Percentiles rank a stretch among this genome's conserved stretches.
Evolutionary conservation across 1,284 basidiomycete genomes (phyloP).

Genomic region (Hortiboletus rubellus): DNA sequence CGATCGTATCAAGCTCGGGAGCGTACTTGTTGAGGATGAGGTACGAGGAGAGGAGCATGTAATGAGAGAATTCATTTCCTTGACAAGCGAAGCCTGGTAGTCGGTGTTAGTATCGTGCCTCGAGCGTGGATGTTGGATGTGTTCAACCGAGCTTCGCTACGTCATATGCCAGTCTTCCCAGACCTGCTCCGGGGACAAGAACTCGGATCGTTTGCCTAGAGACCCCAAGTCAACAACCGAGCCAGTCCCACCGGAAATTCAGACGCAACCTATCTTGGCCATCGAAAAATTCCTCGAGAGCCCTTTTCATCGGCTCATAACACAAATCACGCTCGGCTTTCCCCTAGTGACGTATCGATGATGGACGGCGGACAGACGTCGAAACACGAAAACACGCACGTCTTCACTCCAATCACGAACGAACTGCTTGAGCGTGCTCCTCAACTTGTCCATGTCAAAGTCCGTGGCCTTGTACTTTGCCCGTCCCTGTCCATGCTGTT

Average conservation of each 20-base stretch:
- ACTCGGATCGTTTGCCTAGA: slow-evolving; percentile 62
- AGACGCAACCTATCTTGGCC: slow-evolving; percentile 53
- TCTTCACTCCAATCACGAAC: slow-evolving; percentile 89
- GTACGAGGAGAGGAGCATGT: slow-evolving; percentile 86
- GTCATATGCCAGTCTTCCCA: slow-evolving; percentile 85
- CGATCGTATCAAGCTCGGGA: background rate
- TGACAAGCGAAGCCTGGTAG: slow-evolving; percentile 77
- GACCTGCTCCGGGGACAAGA: slow-evolving; percentile 85
- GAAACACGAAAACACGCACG: slow-evolving; percentile 42
- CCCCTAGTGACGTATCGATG: slow-evolving; percentile 49
- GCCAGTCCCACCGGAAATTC: background rate
- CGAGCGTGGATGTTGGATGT: background rate
- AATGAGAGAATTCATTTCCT: slow-evolving; percentile 93
- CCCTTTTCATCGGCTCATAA: slow-evolving; percentile 79
- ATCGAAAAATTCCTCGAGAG: slow-evolving; percentile 65
- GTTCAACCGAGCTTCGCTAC: slow-evolving; percentile 74
- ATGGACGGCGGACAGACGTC: background rate
- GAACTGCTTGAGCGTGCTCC: slow-evolving; percentile 88
- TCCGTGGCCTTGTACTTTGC: slow-evolving; percentile 54
- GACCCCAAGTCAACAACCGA: slow-evolving; percentile 1
- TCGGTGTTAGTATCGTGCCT: background rate
- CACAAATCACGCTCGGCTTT: slow-evolving; percentile 71
- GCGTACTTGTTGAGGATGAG: slow-evolving; percentile 77
- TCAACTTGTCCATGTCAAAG: slow-evolving; percentile 81
- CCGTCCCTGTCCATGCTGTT: slow-evolving; percentile 16